These are phyloP conservation scores for Gonapodya sp. DNA, from an alignment of 192 early-diverging fungal species.

Conservation along the genomic window DNA sequence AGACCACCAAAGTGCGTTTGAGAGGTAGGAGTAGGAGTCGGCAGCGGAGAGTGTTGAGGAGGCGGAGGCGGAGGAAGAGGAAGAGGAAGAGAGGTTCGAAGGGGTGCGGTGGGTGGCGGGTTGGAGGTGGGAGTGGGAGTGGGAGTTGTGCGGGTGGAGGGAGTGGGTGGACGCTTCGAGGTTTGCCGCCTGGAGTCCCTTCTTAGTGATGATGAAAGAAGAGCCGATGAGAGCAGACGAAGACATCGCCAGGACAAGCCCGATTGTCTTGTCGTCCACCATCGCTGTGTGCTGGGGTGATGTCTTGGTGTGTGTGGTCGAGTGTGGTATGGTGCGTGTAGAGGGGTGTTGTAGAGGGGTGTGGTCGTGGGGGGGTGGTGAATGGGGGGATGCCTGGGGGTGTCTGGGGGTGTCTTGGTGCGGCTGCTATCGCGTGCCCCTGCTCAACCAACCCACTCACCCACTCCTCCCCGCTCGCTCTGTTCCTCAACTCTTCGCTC, in stretches of 20 bases:
- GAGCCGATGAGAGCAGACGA: constrained; percentile 84
- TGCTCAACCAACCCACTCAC: no score
- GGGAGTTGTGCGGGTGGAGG: constrained; percentile 27
- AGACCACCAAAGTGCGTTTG: constrained; percentile 82
- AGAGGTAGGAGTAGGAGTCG: constrained; percentile 70
- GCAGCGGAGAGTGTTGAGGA: constrained; percentile 31
- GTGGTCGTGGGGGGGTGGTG: no score
- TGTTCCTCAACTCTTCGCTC: no score
- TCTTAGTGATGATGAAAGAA: constrained; percentile 90
- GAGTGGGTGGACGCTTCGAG: background rate
- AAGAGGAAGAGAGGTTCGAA: background rate
- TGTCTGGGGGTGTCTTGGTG: no score
- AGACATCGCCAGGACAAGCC: constrained; percentile 76
- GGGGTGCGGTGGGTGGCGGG: background rate
- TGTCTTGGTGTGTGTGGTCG: no score
- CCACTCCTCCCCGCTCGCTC: no score
- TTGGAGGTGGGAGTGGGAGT: constrained; percentile 15
- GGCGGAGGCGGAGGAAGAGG: background rate
- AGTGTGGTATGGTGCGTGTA: no score
- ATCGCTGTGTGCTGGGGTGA: no score
- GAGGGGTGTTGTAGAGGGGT: no score
- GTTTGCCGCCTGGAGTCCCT: constrained; percentile 75
- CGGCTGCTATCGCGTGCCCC: no score
- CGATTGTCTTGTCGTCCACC: no score
- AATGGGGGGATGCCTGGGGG: no score